Conservation (phyloP, 1,139 yeast genomes). For the Taphrina wiesneri region DNA sequence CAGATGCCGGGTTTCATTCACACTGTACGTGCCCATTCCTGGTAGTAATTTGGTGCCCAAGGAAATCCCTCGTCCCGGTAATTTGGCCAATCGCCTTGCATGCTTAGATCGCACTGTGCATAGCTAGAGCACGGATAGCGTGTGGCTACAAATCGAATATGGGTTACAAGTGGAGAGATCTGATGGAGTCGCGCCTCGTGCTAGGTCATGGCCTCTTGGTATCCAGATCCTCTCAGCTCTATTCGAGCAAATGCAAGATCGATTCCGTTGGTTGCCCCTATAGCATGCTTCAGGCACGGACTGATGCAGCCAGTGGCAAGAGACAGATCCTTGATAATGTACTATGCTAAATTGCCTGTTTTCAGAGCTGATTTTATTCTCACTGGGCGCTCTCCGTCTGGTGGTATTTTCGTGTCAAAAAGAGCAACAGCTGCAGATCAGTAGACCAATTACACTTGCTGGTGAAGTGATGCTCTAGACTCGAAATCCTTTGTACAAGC, state of each 20-base stretch:
- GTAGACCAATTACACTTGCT: too few relatives aligned
- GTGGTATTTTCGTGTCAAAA: too few relatives aligned
- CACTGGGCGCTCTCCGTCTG: too few relatives aligned
- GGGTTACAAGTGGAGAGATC: neutral
- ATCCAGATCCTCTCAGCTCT: neutral
- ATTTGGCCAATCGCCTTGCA: neutral
- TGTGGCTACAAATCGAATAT: neutral
- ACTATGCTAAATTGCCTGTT: too few relatives aligned
- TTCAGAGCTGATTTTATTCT: too few relatives aligned
- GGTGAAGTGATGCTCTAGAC: too few relatives aligned
- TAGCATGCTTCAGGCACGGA: too few relatives aligned
- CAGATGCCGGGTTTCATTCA: neutral
- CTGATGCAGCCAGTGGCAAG: too few relatives aligned
- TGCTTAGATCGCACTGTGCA: neutral
- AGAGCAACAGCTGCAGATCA: too few relatives aligned
- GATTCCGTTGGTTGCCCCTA: too few relatives aligned
- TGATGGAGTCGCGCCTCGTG: neutral
- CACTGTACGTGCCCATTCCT: neutral
- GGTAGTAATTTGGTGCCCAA: neutral
- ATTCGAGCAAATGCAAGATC: neutral
- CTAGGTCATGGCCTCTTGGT: neutral
- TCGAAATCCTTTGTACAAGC: too few relatives aligned
- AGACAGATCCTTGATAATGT: too few relatives aligned
- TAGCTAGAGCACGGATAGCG: neutral
- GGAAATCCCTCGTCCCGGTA: neutral